Percentiles rank a stretch among this genome's conserved stretches.
Conservation (phyloP, 495 filamentous ascomycete genomes). For the Neurospora sp. region DNA sequence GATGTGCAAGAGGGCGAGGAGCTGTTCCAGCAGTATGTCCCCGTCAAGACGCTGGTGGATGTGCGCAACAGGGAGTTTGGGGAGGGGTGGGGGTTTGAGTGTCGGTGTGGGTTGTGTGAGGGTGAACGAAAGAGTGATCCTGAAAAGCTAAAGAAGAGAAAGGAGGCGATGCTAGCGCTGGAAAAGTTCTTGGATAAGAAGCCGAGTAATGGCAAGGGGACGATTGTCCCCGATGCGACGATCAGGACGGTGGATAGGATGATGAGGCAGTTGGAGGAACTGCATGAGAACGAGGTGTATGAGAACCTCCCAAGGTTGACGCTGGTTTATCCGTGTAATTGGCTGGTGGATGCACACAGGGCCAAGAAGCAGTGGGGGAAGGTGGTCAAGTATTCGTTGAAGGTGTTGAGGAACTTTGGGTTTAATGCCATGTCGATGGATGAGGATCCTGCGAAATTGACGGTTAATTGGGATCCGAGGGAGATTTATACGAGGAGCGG, state of each 20-base stretch:
- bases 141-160: slow-evolving; percentile 11
- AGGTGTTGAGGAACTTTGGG: slow-evolving; percentile 35
- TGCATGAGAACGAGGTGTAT: slow-evolving; percentile 29
- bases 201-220: not conserved
- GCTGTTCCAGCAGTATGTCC: slow-evolving; percentile 33
- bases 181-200: slow-evolving; percentile 19
- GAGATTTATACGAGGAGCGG: slow-evolving; percentile 11
- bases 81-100: slow-evolving; percentile 39
- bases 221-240: slow-evolving; percentile 18
- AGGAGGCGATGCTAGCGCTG: slow-evolving; percentile 16
- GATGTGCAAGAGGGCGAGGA: slow-evolving; percentile 42
- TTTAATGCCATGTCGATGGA: slow-evolving; percentile 18
- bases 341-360: slow-evolving; percentile 29
- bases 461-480: slow-evolving; percentile 16
- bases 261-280: slow-evolving; percentile 25
- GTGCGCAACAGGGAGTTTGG: slow-evolving; percentile 15
- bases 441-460: slow-evolving; percentile 9
- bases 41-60: slow-evolving; percentile 12
- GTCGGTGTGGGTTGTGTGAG: slow-evolving; percentile 35
- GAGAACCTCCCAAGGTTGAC: slow-evolving; percentile 26
- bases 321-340: slow-evolving; percentile 34
- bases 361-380: slow-evolving; percentile 28
- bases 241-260: slow-evolving; percentile 23
- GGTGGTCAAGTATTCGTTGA: slow-evolving; percentile 23
- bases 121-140: slow-evolving; percentile 13